These are phyloP conservation scores for Acanthamoeba divionensis DNA, from an alignment of 208 protist genomes.

Conservation along the genomic window DNA sequence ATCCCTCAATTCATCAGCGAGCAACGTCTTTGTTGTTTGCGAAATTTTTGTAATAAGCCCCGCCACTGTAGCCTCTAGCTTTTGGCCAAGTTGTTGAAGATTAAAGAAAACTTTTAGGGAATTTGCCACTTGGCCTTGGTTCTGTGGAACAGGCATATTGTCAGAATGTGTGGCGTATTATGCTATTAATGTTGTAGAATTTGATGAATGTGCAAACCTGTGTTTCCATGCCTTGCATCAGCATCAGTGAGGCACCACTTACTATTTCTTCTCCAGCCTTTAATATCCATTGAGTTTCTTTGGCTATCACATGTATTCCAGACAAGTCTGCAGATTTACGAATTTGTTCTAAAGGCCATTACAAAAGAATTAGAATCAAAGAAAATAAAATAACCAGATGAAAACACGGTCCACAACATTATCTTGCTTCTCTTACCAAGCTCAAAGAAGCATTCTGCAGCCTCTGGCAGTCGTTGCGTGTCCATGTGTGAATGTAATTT, in stretches of 20 bases:
- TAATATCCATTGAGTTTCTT: conserved; percentile 60
- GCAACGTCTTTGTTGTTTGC: conserved; percentile 31
- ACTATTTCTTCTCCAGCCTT: conserved; percentile 59
- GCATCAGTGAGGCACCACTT: conserved; percentile 41
- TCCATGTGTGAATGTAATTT: conserved; percentile 62
- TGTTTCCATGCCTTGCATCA: conserved; percentile 65
- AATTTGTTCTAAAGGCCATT: conserved; percentile 48
- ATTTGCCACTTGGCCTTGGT: conserved; percentile 60
- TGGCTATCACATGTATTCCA: conserved; percentile 59
- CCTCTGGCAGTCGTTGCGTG: conserved; percentile 59
- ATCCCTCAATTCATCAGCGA: not conserved
- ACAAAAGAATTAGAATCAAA: not conserved
- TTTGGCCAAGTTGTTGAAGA: conserved; percentile 44
- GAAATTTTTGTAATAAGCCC: not conserved
- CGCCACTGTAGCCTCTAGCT: not conserved
- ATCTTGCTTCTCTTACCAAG: conserved; percentile 20
- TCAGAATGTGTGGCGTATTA: no score
- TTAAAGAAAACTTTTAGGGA: conserved; percentile 66
- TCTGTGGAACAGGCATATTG: not conserved
- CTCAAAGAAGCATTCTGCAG: conserved; percentile 64
- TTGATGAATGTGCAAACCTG: not conserved
- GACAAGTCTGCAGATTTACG: conserved; percentile 50
- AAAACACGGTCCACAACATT: not conserved
- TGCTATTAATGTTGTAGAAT: not conserved
- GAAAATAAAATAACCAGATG: not conserved